Conservation (phyloP, 306 rosid species). For the Prunus fruticosa region DNA sequence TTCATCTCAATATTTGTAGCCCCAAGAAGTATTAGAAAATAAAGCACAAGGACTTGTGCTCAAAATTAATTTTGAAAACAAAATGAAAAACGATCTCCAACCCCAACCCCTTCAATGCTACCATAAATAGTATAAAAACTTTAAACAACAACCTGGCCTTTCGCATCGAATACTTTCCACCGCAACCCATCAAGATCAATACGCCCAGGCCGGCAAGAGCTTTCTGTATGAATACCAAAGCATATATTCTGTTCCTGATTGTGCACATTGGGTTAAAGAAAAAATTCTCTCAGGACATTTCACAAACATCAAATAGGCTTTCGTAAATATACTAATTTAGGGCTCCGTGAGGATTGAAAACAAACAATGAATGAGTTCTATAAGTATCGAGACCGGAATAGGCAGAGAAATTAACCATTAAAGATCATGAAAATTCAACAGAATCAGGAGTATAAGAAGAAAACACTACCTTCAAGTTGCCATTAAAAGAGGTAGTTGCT, state of each 20-base stretch:
- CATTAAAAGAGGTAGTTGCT: constrained; percentile 40
- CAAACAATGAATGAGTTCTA: background rate
- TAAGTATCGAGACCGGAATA: background rate
- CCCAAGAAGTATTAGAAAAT: no score
- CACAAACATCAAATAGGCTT: constrained; percentile 22
- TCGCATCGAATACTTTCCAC: constrained; percentile 92
- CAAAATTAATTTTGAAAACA: background rate
- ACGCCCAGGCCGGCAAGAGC: constrained; percentile 87
- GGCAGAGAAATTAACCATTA: background rate
- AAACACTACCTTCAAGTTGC: constrained; percentile 43
- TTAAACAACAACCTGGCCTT: constrained; percentile 63
- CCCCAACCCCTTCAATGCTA: background rate
- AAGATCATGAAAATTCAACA: background rate
- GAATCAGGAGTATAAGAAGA: background rate
- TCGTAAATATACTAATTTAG: background rate
- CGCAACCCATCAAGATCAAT: constrained; percentile 84
- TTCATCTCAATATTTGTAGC: no score
- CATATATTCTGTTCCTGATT: background rate
- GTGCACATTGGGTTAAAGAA: background rate
- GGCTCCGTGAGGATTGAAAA: background rate
- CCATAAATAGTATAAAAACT: background rate
- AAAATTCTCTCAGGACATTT: background rate
- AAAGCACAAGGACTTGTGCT: no score
- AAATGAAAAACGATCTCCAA: background rate
- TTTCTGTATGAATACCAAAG: constrained; percentile 41